phyloP scores from a whole-genome alignment of 805 yeast species.

The Cyberlindnera samutprakarnensis region DNA sequence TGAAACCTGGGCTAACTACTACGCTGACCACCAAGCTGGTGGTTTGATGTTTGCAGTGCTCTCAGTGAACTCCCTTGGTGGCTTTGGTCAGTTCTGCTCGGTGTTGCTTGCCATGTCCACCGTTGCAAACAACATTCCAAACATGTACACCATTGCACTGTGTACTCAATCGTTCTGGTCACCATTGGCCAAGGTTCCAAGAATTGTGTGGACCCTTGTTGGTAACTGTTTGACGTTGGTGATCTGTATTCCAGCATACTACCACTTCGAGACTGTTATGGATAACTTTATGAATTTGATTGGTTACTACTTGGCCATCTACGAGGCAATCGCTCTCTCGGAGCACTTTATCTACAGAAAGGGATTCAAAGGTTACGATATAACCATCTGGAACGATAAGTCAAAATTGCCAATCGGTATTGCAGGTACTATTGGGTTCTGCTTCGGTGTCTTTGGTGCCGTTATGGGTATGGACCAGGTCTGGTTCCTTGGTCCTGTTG shows the following conservation, averaged over 20 bases:
- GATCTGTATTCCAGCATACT: constrained; percentile 83
- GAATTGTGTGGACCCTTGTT: constrained; percentile 71
- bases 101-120: constrained; percentile 84
- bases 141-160: constrained; percentile 85
- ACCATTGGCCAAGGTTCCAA: constrained; percentile 65
- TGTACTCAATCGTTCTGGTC: constrained; percentile 84
- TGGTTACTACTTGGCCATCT: constrained; percentile 86
- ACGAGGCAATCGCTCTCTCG: constrained; percentile 63
- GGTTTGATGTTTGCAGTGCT: constrained; percentile 77
- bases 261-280: constrained; percentile 66
- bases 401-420: constrained; percentile 61
- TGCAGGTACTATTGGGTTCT: constrained; percentile 76
- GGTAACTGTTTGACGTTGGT: constrained; percentile 78
- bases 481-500: constrained; percentile 76
- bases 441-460: constrained; percentile 80
- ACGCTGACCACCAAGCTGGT: constrained; percentile 57
- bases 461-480: constrained; percentile 83
- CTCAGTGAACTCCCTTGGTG: constrained; percentile 74
- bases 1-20: constrained; percentile 39
- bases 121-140: constrained; percentile 87
- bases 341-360: constrained; percentile 79
- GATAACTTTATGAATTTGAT: constrained; percentile 84
- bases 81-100: constrained; percentile 85
- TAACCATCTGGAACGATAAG: constrained; percentile 52
- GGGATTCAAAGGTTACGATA: constrained; percentile 54